Percentiles rank a stretch among this genome's conserved stretches.
Conservation (phyloP, 164 flowering plant species). For the Malania oleifera region DNA sequence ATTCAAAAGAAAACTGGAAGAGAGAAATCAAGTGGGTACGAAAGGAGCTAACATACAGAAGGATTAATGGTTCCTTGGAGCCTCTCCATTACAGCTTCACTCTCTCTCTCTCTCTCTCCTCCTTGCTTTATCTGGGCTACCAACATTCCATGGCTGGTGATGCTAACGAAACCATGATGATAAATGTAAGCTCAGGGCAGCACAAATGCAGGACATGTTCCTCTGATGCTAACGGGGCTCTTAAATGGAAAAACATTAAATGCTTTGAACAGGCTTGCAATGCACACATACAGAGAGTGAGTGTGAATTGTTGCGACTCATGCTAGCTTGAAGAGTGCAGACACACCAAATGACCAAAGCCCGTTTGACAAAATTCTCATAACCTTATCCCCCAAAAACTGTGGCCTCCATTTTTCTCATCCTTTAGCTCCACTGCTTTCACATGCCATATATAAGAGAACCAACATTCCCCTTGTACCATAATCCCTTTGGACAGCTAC, state of each 20-base stretch:
- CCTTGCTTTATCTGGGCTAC: too few species aligned
- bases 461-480: constrained; percentile 5
- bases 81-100: constrained; percentile 44
- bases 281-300: constrained; percentile 4
- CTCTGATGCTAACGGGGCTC: constrained; percentile 12
- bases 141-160: constrained; percentile 24
- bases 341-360: background rate
- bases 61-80: constrained; percentile 53
- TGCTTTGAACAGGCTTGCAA: constrained; percentile 12
- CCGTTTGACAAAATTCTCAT: constrained; percentile 1
- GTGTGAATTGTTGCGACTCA: background rate
- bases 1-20: constrained; percentile 4
- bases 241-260: constrained; percentile 17
- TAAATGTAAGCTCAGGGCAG: constrained; percentile 23
- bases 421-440: background rate
- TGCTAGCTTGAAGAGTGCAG: background rate
- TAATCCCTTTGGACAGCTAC: background rate
- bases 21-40: background rate
- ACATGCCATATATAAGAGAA: constrained; percentile 13
- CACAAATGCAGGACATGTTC: constrained; percentile 4
- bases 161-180: constrained; percentile 18
- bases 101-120: constrained; percentile 13
- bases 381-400: constrained; percentile 16
- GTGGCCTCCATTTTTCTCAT: constrained; percentile 12
- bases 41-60: constrained; percentile 31